Base-by-base conservation (phyloP, 176 grass and related monocot species). In the Rhynchospora tenuis region DNA sequence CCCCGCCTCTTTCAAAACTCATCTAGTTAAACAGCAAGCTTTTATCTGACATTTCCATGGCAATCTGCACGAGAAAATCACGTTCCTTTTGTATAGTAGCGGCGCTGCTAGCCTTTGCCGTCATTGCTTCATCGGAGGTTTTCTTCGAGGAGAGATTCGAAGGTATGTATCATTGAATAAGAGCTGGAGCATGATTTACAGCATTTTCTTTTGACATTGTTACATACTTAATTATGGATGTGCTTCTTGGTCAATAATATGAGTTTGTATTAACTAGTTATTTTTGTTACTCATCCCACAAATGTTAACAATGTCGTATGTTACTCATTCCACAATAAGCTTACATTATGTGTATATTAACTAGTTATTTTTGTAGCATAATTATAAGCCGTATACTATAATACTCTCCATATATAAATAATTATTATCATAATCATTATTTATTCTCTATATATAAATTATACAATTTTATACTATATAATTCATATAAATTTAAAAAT, bases 121-220 rank as follows among this genome's bases (percentile, higher is more conserved):
- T 72, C 31, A 85, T 69, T 15, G 50, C 90, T 48, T 67, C 73
- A 29, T 91, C 88, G 56, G 91, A 97, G 65, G 87, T 93, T 85
- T 91, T 79, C 86, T 93, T 97, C 63, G 86, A 91, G 84, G 94
- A 97, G 81, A 92, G 85, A 73, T 97, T 97, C 33, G 86, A 73
- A 59, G 88, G 93, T 92, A 88, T 87, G 22, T 3, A 26, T 76
- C 13, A 45, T 19, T 78, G 9, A 29, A 78, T 55, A 38, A 79
- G 23, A 79, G 12, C 74, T 47, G 28, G 64, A 66, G 28, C 62
- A 29, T 65, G 11, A 4, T 65, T 10, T 29, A 31, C 12, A 28
- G 11, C 14, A n/a, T 65, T 5, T 14, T 64, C 0, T 38, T 66
- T 15, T 59, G 48, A 12, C 48, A 2, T 65, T 4, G 12, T 65